Evolutionary conservation across 1,284 basidiomycete genomes (phyloP).

Genomic region (Mycena sp.): DNA sequence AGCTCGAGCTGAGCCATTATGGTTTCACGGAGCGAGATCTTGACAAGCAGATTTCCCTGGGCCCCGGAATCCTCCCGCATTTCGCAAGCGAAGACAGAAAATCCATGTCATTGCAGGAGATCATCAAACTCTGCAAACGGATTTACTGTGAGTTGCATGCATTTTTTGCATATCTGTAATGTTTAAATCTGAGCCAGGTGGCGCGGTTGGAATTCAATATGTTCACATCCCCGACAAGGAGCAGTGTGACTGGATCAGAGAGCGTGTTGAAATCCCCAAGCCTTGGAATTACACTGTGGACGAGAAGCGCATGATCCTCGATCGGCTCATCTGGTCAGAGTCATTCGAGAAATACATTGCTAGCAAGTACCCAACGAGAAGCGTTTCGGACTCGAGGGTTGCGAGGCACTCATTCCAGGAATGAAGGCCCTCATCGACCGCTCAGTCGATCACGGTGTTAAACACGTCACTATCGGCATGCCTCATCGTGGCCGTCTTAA

Average conservation of each 20-base stretch:
- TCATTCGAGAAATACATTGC: conserved; percentile 99
- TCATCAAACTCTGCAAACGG: conserved; percentile 91
- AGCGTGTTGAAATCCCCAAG: conserved; percentile 94
- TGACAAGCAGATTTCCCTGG: conserved; percentile 93
- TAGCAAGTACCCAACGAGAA: conserved; percentile 99
- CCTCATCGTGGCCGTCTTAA: conserved; percentile 99
- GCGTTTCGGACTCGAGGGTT: conserved; percentile 98
- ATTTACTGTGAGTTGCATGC: conserved; percentile 85
- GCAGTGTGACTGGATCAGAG: conserved; percentile 99
- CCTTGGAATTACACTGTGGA: conserved; percentile 99
- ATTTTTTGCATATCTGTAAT: conserved; percentile 7
- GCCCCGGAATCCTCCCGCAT: conserved; percentile 95
- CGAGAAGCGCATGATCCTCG: conserved; percentile 99
- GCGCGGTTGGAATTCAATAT: conserved; percentile 96
- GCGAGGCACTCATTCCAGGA: conserved; percentile 97
- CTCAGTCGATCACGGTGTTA: conserved; percentile 95
- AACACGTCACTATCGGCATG: conserved; percentile 98
- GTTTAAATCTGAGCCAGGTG: conserved; percentile 60
- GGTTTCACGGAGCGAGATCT: conserved; percentile 95
- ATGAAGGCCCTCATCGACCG: conserved; percentile 99
- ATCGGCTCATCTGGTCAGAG: conserved; percentile 99
- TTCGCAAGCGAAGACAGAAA: conserved; percentile 88
- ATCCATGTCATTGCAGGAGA: conserved; percentile 91
- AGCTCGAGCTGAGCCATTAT: conserved; percentile 92
- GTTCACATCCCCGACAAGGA: conserved; percentile 99